phyloP scores from a whole-genome alignment of 2,329 filamentous ascomycete genomes.

The Phoma sp. region DNA sequence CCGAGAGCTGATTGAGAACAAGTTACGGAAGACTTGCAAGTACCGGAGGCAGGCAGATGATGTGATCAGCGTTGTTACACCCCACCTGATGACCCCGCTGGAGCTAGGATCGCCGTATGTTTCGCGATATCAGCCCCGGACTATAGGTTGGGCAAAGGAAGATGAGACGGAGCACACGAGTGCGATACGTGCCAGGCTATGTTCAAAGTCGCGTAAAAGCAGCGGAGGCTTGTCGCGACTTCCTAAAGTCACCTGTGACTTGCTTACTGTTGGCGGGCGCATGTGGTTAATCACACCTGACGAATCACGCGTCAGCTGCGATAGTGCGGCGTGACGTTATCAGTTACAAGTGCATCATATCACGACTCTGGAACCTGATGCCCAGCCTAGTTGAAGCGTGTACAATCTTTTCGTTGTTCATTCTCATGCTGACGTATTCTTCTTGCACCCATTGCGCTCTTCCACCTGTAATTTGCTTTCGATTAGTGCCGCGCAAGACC shows the following conservation, averaged over 20 bases:
- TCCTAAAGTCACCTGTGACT: slow-evolving; percentile 7
- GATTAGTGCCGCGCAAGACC: slow-evolving; percentile 26
- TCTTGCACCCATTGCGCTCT: slow-evolving; percentile 18
- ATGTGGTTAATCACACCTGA: slow-evolving; percentile 8
- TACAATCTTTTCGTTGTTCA: slow-evolving; percentile 13
- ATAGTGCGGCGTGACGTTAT: slow-evolving; percentile 28
- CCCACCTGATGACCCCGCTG: slow-evolving; percentile 27
- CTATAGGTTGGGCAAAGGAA: not conserved
- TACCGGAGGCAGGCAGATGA: slow-evolving; percentile 10
- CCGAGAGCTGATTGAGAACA: not conserved
- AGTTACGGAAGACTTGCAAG: slow-evolving; percentile 5
- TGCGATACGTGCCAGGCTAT: slow-evolving; percentile 11
- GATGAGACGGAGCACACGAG: not conserved
- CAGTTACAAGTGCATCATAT: slow-evolving; percentile 10
- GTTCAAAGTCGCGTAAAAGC: slow-evolving; percentile 8
- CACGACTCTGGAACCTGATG: slow-evolving; percentile 3
- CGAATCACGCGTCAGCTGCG: slow-evolving; percentile 14
- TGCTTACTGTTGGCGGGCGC: slow-evolving; percentile 10
- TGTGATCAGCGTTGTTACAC: slow-evolving; percentile 19
- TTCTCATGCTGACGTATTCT: slow-evolving; percentile 4
- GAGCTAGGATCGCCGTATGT: slow-evolving; percentile 18
- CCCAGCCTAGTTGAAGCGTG: not conserved
- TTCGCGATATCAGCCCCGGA: slow-evolving; percentile 20
- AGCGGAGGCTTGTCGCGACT: slow-evolving; percentile 12
- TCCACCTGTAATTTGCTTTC: slow-evolving; percentile 13